Percentiles rank a stretch among this genome's conserved stretches.
phyloP scores from a whole-genome alignment of 1,284 basidiomycete genomes.

The Cutaneotrichosporon curvatum region DNA sequence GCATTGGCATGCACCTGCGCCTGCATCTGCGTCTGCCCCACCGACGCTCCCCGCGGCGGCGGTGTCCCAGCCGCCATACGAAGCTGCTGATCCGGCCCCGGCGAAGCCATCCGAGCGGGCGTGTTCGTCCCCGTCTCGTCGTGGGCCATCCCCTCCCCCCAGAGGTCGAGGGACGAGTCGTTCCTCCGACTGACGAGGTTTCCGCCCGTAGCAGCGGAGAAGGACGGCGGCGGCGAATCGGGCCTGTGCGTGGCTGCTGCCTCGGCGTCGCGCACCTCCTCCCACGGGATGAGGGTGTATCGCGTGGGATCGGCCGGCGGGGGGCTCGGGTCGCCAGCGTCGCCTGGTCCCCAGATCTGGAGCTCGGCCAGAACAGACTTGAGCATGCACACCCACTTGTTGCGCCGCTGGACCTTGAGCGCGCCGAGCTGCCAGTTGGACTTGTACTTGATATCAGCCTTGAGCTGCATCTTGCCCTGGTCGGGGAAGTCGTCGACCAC shows the following conservation, averaged over 20 bases:
- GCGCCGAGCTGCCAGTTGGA: constrained; percentile 78
- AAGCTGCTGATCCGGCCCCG: constrained; percentile 6
- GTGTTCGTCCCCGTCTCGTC: constrained; percentile 16
- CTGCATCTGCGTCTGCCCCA: too few species aligned
- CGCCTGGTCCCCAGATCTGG: constrained; percentile 67
- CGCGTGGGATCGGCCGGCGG: constrained; percentile 51
- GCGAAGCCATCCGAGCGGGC: constrained; percentile 18
- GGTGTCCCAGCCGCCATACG: constrained; percentile 3
- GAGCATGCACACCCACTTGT: constrained; percentile 85
- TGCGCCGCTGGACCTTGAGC: constrained; percentile 63
- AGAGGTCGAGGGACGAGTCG: constrained; percentile 40
- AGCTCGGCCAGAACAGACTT: constrained; percentile 62
- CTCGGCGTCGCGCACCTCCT: constrained; percentile 52
- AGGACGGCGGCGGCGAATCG: constrained; percentile 40
- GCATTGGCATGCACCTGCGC: too few species aligned
- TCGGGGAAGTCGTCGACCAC: constrained; percentile 63
- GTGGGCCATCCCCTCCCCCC: constrained; percentile 22
- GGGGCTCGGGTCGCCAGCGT: constrained; percentile 55
- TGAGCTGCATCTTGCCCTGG: constrained; percentile 70
- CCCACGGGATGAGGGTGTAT: constrained; percentile 68
- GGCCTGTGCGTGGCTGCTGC: constrained; percentile 14
- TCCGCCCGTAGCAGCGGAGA: constrained; percentile 32
- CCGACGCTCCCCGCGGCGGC: too few species aligned
- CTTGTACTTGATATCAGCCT: constrained; percentile 76
- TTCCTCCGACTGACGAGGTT: constrained; percentile 28